Conservation (phyloP, 1,284 basidiomycete genomes). For the Austroboletus niveus region DNA sequence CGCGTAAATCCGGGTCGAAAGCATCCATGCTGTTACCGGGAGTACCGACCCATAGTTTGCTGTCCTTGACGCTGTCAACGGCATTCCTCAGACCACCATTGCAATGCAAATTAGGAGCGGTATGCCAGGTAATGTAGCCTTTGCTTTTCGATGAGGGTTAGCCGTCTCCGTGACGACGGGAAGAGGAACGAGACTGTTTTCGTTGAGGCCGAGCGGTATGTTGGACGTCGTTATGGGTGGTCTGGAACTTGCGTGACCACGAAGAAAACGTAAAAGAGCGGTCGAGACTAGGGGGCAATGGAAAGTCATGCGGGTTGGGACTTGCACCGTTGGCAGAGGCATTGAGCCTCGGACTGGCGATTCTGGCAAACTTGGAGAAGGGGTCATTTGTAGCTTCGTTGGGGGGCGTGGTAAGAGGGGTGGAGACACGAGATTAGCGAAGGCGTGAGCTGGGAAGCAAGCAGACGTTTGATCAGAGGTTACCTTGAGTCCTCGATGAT, state of each 20-base stretch:
- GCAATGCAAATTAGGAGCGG: conserved; percentile 69
- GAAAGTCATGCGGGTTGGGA: conserved; percentile 17
- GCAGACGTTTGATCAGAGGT: background rate
- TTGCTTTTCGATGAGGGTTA: conserved; percentile 16
- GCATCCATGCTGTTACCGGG: conserved; percentile 67
- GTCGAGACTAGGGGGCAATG: conserved; percentile 24
- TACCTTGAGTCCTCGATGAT: conserved; percentile 72
- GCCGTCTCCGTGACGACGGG: conserved; percentile 33
- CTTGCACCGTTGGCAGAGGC: conserved; percentile 21
- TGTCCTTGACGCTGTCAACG: conserved; percentile 59
- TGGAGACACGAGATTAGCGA: conserved; percentile 42
- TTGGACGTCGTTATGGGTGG: conserved; percentile 38
- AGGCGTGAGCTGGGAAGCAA: background rate
- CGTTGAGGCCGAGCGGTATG: conserved; percentile 38
- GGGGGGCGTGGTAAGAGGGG: conserved; percentile 40
- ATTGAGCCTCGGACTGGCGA: conserved; percentile 17
- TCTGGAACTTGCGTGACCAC: conserved; percentile 38
- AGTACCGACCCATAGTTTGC: conserved; percentile 79
- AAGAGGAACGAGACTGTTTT: conserved; percentile 51
- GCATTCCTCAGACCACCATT: conserved; percentile 84
- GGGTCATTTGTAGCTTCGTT: conserved; percentile 31
- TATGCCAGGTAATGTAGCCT: conserved; percentile 42
- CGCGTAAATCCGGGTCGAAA: conserved; percentile 53
- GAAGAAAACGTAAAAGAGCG: conserved; percentile 25
- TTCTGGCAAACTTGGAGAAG: conserved; percentile 38